Evolutionary conservation across 768 basidiomycete species (phyloP), one percentile per base, ranked within the genome.

Genomic region (Leccinum broughii): DNA sequence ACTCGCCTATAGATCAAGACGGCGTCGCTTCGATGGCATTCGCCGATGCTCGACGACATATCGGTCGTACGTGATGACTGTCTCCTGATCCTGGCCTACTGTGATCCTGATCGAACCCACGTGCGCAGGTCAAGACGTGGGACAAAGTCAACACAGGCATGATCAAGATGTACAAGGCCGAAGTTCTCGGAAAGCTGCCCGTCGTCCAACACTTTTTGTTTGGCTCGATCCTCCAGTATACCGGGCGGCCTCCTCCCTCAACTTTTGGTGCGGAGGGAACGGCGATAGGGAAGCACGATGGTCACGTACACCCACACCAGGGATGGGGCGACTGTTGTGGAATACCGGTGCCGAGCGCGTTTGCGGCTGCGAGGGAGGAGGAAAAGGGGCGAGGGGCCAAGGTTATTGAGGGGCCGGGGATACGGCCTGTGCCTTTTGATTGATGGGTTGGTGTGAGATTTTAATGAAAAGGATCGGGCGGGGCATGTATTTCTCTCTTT

Each of bases 11-110:
- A 95, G 92, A 93, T 98, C 64, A 98, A 98, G 72, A 93, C 95
- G 0, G 95, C 95, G 0, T 95, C 95, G 0, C 80, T 98, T 1
- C 83, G 94, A 55, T 99, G 96, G 96, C 96, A 99, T 76, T 97
- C 94, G 0, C 96, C 96, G 1, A 98, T 99, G 96, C 84, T 99
- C 7, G 93, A 98, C 72, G 96, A 98, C 69, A 98, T 98, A 57
- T 95, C 94, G 1, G 93, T 89, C 0, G 94, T 76, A 62, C 46
- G 80, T 67, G 20, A 15, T 26, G 30, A 7, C 2, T 26, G 8
- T 41, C 17, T 17, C 10, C 15, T 41, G 3, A 10, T 41, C 3
- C 15, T 53, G 15, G 39, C 22, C 5, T 8, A 4, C 24, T 26
- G 32, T 41, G 3, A 28, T 13, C 34, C 22, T 49, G 41, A 24